phyloP scores from a whole-genome alignment of 495 filamentous ascomycete species.

The Neurospora sp. region DNA sequence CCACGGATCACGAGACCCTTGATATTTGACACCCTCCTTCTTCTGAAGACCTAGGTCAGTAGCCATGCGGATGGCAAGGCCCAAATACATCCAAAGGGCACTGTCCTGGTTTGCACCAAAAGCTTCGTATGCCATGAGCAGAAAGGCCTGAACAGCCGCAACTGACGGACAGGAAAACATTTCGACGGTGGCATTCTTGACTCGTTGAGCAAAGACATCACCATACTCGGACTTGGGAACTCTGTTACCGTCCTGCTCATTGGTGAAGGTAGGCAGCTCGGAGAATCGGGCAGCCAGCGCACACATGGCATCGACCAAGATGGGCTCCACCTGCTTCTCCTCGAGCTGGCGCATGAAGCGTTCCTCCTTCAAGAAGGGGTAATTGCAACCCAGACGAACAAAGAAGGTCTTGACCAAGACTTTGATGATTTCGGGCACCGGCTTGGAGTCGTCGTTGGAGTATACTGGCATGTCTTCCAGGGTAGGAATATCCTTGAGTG shows the following conservation, averaged over 20 bases:
- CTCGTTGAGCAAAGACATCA: conserved; percentile 65
- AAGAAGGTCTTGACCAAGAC: conserved; percentile 73
- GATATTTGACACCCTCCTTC: conserved; percentile 60
- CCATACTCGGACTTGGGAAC: conserved; percentile 51
- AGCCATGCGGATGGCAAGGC: conserved; percentile 76
- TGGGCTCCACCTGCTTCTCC: conserved; percentile 70
- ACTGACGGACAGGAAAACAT: conserved; percentile 70
- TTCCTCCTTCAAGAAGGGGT: conserved; percentile 64
- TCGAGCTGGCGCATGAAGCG: conserved; percentile 59
- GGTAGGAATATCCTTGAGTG: conserved; percentile 53
- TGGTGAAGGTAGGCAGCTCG: conserved; percentile 50
- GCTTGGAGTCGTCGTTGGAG: conserved; percentile 55
- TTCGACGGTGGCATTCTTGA: conserved; percentile 63
- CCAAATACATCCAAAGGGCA: conserved; percentile 83
- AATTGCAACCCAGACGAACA: conserved; percentile 65
- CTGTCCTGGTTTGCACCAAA: conserved; percentile 81
- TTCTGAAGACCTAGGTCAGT: conserved; percentile 77
- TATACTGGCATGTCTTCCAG: conserved; percentile 68
- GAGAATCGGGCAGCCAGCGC: conserved; percentile 75
- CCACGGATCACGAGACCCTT: conserved; percentile 45
- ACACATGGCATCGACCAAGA: conserved; percentile 79
- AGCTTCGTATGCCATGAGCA: conserved; percentile 75
- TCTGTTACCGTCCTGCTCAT: conserved; percentile 41
- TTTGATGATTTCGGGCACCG: conserved; percentile 60
- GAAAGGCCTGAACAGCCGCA: conserved; percentile 66